Conservation (phyloP, 371 early-diverging fungal species). For the Apophysomyces variabilis region DNA sequence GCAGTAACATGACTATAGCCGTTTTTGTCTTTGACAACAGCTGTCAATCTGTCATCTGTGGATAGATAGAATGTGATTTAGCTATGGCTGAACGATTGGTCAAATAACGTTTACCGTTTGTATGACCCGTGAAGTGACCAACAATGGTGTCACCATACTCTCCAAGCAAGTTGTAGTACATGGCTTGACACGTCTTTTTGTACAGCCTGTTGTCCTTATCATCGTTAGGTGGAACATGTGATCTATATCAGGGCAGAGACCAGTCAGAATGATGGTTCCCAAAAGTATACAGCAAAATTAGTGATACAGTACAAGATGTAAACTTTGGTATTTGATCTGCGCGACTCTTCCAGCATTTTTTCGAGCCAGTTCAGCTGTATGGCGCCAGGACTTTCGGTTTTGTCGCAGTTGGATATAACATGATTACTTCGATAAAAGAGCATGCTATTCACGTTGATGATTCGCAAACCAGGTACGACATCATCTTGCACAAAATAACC, state of each 20-base stretch:
- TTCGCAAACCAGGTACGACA: constrained; percentile 45
- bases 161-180: constrained; percentile 50
- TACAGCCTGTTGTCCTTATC: constrained; percentile 27
- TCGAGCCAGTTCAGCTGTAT: constrained; percentile 43
- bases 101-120: constrained; percentile 30
- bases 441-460: constrained; percentile 74
- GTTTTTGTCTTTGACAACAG: not conserved
- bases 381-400: constrained; percentile 26
- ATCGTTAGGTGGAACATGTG: constrained; percentile 58
- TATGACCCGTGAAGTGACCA: constrained; percentile 61
- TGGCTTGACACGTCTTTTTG: constrained; percentile 34
- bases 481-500: constrained; percentile 73
- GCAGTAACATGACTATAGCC: not conserved
- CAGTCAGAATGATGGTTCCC: constrained; percentile 30
- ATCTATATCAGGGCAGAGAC: constrained; percentile 18
- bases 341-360: constrained; percentile 16
- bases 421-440: constrained; percentile 73
- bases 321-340: not conserved
- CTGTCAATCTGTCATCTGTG: constrained; percentile 15
- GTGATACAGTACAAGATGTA: constrained; percentile 7
- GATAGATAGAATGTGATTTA: not conserved
- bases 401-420: constrained; percentile 66
- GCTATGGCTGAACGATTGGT: not conserved
- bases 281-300: not conserved
- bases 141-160: constrained; percentile 42